These are phyloP conservation scores for Plectosphaerella sp. DNA, from an alignment of 2,329 filamentous ascomycete species.

Conservation along the genomic window DNA sequence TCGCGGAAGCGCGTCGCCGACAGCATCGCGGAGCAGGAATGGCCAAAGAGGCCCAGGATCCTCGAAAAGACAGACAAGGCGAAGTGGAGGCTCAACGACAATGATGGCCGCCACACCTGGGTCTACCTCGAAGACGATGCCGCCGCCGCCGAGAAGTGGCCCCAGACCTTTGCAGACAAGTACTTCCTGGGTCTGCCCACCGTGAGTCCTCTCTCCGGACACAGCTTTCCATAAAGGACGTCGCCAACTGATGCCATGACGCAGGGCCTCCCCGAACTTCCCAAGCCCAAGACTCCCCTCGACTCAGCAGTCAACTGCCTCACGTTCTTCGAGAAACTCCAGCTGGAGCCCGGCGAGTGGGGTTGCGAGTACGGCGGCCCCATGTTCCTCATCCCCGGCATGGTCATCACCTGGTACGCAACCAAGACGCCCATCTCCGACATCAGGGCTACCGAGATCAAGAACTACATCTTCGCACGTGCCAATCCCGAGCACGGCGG, in stretches of 20 bases:
- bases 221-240: neutral
- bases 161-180: slow-evolving; percentile 84
- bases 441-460: slow-evolving; percentile 80
- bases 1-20: slow-evolving; percentile 40
- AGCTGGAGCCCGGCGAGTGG: slow-evolving; percentile 89
- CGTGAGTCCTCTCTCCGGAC: slow-evolving; percentile 39
- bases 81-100: slow-evolving; percentile 80
- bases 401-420: slow-evolving; percentile 82
- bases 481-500: slow-evolving; percentile 87
- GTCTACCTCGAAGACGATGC: slow-evolving; percentile 78
- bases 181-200: slow-evolving; percentile 77
- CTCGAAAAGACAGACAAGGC: slow-evolving; percentile 68
- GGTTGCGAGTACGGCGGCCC: slow-evolving; percentile 96
- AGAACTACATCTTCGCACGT: slow-evolving; percentile 83
- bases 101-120: slow-evolving; percentile 87
- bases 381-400: slow-evolving; percentile 87
- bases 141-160: slow-evolving; percentile 65
- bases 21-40: slow-evolving; percentile 24
- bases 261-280: slow-evolving; percentile 71
- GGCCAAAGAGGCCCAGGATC: slow-evolving; percentile 42
- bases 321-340: slow-evolving; percentile 82
- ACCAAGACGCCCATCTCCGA: slow-evolving; percentile 83
- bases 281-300: slow-evolving; percentile 65
- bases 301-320: slow-evolving; percentile 79
- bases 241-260: slow-evolving; percentile 1